phyloP scores from a whole-genome alignment of 768 basidiomycete genomes.

The Clathrus columnatus region DNA sequence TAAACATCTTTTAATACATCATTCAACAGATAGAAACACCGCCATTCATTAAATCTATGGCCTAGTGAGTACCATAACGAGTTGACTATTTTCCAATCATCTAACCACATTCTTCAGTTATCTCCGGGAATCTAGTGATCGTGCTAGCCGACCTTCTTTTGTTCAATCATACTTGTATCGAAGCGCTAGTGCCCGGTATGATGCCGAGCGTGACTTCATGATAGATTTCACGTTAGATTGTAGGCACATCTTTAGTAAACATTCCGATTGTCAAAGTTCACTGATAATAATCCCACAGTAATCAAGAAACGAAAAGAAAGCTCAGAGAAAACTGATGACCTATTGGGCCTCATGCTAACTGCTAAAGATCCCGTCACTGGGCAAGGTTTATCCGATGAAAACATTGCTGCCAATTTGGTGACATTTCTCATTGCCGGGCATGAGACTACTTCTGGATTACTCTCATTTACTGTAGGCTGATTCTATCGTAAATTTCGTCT shows the following conservation, averaged over 20 bases:
- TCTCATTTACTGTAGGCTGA: background rate
- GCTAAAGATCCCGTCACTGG: conserved; percentile 39
- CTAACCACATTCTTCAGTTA: conserved; percentile 22
- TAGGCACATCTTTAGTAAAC: conserved; percentile 16
- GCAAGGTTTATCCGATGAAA: conserved; percentile 30
- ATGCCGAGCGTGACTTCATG: conserved; percentile 34
- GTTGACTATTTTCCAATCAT: background rate
- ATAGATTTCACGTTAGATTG: conserved; percentile 32
- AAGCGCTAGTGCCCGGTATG: conserved; percentile 29
- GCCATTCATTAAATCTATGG: conserved; percentile 34
- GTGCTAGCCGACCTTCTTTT: conserved; percentile 28
- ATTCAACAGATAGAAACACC: conserved; percentile 24
- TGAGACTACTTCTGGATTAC: conserved; percentile 29
- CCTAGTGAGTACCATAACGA: background rate
- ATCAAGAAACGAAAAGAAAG: conserved; percentile 31
- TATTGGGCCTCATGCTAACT: conserved; percentile 38
- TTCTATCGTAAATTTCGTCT: too few relatives aligned
- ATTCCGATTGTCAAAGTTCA: background rate
- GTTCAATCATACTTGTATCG: conserved; percentile 27
- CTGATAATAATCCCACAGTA: conserved; percentile 11
- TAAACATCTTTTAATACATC: background rate
- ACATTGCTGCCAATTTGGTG: conserved; percentile 31
- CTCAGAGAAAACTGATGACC: conserved; percentile 33
- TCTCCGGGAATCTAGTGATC: conserved; percentile 29
- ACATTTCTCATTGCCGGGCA: conserved; percentile 45